Percentiles rank a stretch among this genome's conserved stretches.
Evolutionary conservation across 495 filamentous ascomycete species (phyloP).

Genomic region (Hypoxylon fuscum): DNA sequence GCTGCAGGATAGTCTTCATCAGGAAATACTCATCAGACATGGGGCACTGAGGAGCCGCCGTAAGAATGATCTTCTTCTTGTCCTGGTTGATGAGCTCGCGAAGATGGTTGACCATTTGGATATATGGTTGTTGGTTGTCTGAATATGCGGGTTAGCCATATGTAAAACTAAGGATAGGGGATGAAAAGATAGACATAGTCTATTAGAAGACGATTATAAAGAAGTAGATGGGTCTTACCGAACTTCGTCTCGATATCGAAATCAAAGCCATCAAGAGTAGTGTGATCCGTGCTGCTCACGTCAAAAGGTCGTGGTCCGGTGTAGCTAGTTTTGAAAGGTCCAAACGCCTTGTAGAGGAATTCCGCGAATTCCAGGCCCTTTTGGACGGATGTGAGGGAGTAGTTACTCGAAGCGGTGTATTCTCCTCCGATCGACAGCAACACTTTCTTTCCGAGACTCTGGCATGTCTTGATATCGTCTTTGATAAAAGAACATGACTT

Average conservation of each 20-base stretch:
- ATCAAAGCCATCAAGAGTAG: conserved; percentile 72
- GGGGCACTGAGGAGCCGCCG: conserved; percentile 74
- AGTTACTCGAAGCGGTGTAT: conserved; percentile 37
- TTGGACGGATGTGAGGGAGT: conserved; percentile 57
- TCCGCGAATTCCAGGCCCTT: conserved; percentile 66
- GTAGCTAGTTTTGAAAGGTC: conserved; percentile 54
- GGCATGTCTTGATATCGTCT: conserved; percentile 68
- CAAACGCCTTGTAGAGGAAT: conserved; percentile 73
- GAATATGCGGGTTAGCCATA: conserved; percentile 4
- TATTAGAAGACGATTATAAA: conserved; percentile 44
- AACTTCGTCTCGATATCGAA: conserved; percentile 67
- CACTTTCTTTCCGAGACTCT: conserved; percentile 69
- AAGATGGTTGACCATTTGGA: conserved; percentile 61
- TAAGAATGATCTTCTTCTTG: conserved; percentile 59
- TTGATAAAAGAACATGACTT: conserved; percentile 52
- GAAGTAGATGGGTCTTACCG: conserved; percentile 36
- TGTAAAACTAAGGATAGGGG: neutral
- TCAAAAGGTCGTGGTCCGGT: conserved; percentile 70
- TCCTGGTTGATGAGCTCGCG: conserved; percentile 55
- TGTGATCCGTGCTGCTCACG: conserved; percentile 47
- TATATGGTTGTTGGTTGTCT: conserved; percentile 43
- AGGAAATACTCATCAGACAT: conserved; percentile 61
- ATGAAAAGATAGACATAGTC: neutral
- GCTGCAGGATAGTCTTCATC: conserved; percentile 62
- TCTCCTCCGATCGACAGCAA: conserved; percentile 70